Conservation (phyloP, 2,329 filamentous ascomycete species). For the Paecilomyces formosus region DNA sequence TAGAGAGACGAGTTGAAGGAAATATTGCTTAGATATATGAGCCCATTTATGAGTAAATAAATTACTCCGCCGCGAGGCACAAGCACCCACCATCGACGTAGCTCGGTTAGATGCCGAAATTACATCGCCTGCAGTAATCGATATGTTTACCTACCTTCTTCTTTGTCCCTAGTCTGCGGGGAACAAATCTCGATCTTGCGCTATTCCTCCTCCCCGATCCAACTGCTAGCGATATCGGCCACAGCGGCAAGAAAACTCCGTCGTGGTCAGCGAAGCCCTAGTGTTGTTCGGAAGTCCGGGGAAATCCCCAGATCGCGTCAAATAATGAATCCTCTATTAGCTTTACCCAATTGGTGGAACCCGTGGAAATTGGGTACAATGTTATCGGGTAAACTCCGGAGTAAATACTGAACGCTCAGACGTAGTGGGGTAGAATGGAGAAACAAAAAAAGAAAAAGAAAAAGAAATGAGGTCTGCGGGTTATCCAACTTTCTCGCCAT, state of each 20-base stretch:
- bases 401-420: background rate
- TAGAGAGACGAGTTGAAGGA: background rate
- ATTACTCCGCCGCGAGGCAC: background rate
- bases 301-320: background rate
- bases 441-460: background rate
- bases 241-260: background rate
- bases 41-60: background rate
- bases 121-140: background rate
- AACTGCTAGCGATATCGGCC: background rate
- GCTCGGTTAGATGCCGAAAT: background rate
- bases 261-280: background rate
- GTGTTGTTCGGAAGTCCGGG: background rate
- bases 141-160: background rate
- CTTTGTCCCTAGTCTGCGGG: background rate
- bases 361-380: background rate
- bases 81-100: background rate
- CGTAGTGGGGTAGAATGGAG: background rate
- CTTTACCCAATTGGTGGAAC: background rate
- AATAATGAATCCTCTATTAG: background rate
- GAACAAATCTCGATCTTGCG: background rate
- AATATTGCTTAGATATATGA: too few relatives aligned
- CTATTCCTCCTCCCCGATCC: background rate
- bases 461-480: background rate
- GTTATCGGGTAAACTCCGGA: background rate
- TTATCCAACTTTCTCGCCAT: background rate